phyloP scores from a whole-genome alignment of 1,284 basidiomycete species.

The Malassezia psittaci region DNA sequence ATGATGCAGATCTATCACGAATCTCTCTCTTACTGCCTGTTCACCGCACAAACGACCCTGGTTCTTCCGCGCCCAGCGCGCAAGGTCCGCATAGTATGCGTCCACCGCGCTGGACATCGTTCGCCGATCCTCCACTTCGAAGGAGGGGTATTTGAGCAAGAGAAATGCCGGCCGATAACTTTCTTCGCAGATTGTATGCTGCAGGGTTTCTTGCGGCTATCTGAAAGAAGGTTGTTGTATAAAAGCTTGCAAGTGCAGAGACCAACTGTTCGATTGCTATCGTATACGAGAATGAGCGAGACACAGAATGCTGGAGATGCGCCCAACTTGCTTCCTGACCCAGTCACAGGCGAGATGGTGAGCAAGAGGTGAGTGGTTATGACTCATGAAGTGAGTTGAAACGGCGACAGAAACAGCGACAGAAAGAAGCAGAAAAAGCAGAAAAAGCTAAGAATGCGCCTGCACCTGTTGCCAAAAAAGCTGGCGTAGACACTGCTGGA shows the following conservation, averaged over 20 bases:
- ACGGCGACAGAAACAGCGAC: constrained; percentile 54
- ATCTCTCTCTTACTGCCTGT: constrained; percentile 20
- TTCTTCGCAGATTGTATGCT: constrained; percentile 14
- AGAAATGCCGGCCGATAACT: neutral
- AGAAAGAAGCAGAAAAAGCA: constrained; percentile 74
- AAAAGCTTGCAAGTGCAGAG: neutral
- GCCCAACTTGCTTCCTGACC: constrained; percentile 38
- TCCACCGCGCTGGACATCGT: constrained; percentile 22
- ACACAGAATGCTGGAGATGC: constrained; percentile 6
- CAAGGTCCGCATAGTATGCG: constrained; percentile 29
- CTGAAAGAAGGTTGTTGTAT: neutral
- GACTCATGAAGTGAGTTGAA: constrained; percentile 26
- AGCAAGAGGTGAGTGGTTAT: constrained; percentile 33
- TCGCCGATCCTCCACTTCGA: neutral
- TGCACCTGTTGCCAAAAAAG: constrained; percentile 6
- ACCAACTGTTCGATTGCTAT: neutral
- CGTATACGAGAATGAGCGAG: constrained; percentile 9
- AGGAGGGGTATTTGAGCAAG: constrained; percentile 2
- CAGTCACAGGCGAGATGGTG: constrained; percentile 46
- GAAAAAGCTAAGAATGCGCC: constrained; percentile 53
- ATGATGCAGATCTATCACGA: constrained; percentile 67
- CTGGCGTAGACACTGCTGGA: constrained; percentile 21
- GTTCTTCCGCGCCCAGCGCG: constrained; percentile 29
- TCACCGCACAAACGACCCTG: constrained; percentile 23
- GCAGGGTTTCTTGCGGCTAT: constrained; percentile 1